Conservation (phyloP, 2,329 filamentous ascomycete genomes). For the Colletotrichum sidae region DNA sequence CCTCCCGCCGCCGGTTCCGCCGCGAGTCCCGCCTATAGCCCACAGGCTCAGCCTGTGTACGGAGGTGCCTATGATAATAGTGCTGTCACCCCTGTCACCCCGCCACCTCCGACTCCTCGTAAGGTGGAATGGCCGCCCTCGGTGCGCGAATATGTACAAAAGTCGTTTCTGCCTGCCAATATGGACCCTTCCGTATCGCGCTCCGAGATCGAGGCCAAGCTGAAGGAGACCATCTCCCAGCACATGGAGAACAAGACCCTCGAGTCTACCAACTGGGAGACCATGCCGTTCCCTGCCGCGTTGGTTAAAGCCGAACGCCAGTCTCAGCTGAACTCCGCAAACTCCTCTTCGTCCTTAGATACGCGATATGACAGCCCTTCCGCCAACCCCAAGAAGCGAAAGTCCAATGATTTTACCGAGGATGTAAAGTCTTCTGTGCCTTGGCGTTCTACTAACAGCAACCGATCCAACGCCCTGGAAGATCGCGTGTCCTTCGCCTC, state of each 20-base stretch:
- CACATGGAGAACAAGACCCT: slow-evolving; percentile 81
- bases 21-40: slow-evolving; percentile 34
- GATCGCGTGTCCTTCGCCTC: slow-evolving; percentile 78
- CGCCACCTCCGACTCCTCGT: slow-evolving; percentile 51
- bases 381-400: slow-evolving; percentile 78
- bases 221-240: slow-evolving; percentile 86
- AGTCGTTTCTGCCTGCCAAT: slow-evolving; percentile 84
- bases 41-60: slow-evolving; percentile 39
- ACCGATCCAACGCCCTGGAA: slow-evolving; percentile 66
- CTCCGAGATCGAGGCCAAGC: slow-evolving; percentile 82
- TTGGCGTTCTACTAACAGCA: slow-evolving; percentile 78
- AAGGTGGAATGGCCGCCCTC: slow-evolving; percentile 84
- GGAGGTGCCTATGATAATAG: slow-evolving; percentile 31
- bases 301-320: slow-evolving; percentile 80
- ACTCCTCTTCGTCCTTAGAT: slow-evolving; percentile 40
- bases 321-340: slow-evolving; percentile 55
- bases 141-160: slow-evolving; percentile 90
- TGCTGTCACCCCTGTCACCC: neutral
- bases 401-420: slow-evolving; percentile 75
- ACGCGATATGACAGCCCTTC: slow-evolving; percentile 40
- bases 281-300: slow-evolving; percentile 85
- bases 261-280: slow-evolving; percentile 83
- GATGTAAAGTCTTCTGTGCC: slow-evolving; percentile 69
- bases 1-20: slow-evolving; percentile 46
- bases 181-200: slow-evolving; percentile 71